Percentiles rank a stretch among this genome's conserved stretches.
phyloP scores from a whole-genome alignment of 495 filamentous ascomycete species.

The Penicillium bialowiezense region DNA sequence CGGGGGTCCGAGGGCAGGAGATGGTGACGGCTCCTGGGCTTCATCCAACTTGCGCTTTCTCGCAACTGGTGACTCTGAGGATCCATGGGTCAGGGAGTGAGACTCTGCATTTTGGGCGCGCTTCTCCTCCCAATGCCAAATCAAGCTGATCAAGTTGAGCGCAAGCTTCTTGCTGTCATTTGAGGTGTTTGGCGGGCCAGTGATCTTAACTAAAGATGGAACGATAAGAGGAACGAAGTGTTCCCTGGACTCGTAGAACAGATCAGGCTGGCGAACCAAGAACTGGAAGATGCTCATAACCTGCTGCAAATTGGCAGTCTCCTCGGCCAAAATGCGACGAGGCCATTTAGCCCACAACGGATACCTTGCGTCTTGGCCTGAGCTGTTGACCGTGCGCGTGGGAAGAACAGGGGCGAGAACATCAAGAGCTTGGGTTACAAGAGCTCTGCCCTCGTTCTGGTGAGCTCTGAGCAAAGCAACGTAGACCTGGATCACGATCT shows the following conservation, averaged over 20 bases:
- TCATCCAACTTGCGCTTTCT: constrained; percentile 76
- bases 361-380: constrained; percentile 52
- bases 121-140: constrained; percentile 90
- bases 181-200: constrained; percentile 76
- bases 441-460: constrained; percentile 86
- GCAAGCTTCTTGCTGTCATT: constrained; percentile 92
- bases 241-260: constrained; percentile 94
- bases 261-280: constrained; percentile 82
- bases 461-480: constrained; percentile 85
- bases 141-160: constrained; percentile 81
- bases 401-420: constrained; percentile 89
- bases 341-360: constrained; percentile 89
- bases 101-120: constrained; percentile 56
- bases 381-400: constrained; percentile 51
- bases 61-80: constrained; percentile 66
- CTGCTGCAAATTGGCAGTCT: constrained; percentile 94
- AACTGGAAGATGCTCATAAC: constrained; percentile 97
- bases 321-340: constrained; percentile 86
- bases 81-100: constrained; percentile 32
- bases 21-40: constrained; percentile 29
- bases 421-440: constrained; percentile 93
- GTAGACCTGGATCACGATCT: constrained; percentile 94
- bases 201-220: constrained; percentile 82
- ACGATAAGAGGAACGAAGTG: constrained; percentile 88
- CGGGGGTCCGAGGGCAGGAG: constrained; percentile 47